These are phyloP conservation scores for Cyanodermella asteris DNA, from an alignment of 2,329 filamentous ascomycete genomes.

Conservation along the genomic window DNA sequence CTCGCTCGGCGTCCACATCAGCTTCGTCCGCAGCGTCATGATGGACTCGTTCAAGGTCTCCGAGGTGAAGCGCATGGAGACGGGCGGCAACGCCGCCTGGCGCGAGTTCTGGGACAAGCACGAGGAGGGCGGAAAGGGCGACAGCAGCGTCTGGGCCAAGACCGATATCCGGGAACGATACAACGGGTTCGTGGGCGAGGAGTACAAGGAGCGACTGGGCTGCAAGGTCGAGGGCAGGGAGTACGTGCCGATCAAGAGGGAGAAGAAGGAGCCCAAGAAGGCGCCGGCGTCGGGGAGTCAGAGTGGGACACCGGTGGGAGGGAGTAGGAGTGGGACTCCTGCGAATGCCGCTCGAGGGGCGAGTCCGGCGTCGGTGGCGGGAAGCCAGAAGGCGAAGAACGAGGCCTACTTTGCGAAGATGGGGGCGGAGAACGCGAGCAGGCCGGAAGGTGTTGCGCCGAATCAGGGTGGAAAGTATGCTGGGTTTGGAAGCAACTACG, in stretches of 20 bases:
- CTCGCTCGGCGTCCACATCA: conserved; percentile 90
- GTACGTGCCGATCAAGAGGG: conserved; percentile 35
- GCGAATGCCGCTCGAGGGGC: conserved; percentile 18
- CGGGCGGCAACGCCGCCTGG: conserved; percentile 78
- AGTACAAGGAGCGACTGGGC: conserved; percentile 77
- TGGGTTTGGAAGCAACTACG: conserved; percentile 67
- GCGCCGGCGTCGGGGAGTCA: conserved; percentile 12
- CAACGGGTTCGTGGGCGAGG: conserved; percentile 71
- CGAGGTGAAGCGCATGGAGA: conserved; percentile 84
- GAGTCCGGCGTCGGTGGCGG: conserved; percentile 12
- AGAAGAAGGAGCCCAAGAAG: conserved; percentile 33
- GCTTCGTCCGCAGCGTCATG: conserved; percentile 88
- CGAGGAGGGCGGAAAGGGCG: conserved; percentile 12
- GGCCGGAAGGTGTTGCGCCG: conserved; percentile 55
- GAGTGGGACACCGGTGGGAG: no score
- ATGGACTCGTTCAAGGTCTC: conserved; percentile 95
- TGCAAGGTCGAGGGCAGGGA: conserved; percentile 75
- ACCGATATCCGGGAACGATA: conserved; percentile 72
- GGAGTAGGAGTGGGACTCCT: conserved; percentile 15
- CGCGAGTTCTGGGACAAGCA: conserved; percentile 66
- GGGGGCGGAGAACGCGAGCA: conserved; percentile 58
- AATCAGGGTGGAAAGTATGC: conserved; percentile 81
- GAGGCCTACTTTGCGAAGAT: conserved; percentile 80
- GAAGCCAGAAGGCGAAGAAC: conserved; percentile 35
- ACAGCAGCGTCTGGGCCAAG: conserved; percentile 22